Evolutionary conservation across 495 filamentous ascomycete species (phyloP).

Genomic region (Trichoderma orchidacearum): DNA sequence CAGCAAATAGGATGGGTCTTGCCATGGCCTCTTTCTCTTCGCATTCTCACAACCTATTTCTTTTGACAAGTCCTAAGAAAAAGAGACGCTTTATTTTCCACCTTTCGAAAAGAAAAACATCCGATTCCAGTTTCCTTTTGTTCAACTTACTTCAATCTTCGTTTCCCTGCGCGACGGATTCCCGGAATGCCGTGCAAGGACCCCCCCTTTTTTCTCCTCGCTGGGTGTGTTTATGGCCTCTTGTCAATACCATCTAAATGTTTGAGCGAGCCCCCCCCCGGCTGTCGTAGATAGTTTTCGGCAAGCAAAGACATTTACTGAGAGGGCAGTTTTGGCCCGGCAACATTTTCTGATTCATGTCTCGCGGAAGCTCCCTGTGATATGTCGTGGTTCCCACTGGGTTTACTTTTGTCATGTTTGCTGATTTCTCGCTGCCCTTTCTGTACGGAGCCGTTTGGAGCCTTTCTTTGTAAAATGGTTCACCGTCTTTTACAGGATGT

Average conservation of each 20-base stretch:
- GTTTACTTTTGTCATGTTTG: too few species aligned
- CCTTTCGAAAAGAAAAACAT: neutral
- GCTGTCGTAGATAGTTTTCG: slow-evolving; percentile 13
- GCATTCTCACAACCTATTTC: neutral
- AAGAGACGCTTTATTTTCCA: neutral
- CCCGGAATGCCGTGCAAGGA: neutral
- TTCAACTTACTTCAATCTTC: neutral
- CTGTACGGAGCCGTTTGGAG: too few species aligned
- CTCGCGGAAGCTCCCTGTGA: too few species aligned
- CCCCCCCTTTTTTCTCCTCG: slow-evolving; percentile 6
- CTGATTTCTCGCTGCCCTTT: too few species aligned
- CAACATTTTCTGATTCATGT: slow-evolving; percentile 4
- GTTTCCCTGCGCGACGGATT: neutral
- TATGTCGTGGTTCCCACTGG: too few species aligned
- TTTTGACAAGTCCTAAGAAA: neutral
- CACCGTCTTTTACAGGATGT: too few species aligned
- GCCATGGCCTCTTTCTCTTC: neutral
- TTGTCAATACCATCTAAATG: slow-evolving; percentile 7
- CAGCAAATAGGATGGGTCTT: neutral
- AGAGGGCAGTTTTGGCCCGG: slow-evolving; percentile 29
- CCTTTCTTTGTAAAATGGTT: too few species aligned
- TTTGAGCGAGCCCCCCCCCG: slow-evolving; percentile 11
- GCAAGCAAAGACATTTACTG: slow-evolving; percentile 18
- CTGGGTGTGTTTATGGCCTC: slow-evolving; percentile 29
- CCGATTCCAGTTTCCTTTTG: neutral